phyloP scores from a whole-genome alignment of 768 basidiomycete genomes.

The Pisolithus sp. region DNA sequence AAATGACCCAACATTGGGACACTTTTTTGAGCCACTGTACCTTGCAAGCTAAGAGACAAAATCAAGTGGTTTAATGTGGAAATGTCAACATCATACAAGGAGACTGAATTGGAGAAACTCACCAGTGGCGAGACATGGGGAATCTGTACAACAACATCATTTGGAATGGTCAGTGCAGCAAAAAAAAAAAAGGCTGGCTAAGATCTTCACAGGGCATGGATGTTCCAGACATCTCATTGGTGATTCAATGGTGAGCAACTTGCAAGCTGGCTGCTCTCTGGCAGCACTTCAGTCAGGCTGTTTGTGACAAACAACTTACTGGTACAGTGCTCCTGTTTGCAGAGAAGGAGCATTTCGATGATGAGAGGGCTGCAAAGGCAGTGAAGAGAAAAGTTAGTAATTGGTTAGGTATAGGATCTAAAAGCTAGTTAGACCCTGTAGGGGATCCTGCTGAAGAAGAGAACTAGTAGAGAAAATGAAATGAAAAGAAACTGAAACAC shows the following conservation, averaged over 20 bases:
- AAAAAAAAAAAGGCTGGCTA: too few relatives aligned
- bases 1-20: too few relatives aligned
- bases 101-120: conserved; percentile 12
- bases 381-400: too few relatives aligned
- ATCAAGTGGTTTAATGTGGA: conserved; percentile 20
- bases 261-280: conserved; percentile 2
- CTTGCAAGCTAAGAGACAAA: conserved; percentile 8
- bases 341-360: conserved; percentile 22
- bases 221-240: conserved; percentile 26
- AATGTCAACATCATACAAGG: conserved; percentile 10
- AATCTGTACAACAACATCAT: conserved; percentile 25
- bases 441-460: too few relatives aligned
- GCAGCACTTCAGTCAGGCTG: too few relatives aligned
- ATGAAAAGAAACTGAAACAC: too few relatives aligned
- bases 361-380: conserved; percentile 5
- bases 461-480: too few relatives aligned
- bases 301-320: too few relatives aligned
- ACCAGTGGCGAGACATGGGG: conserved; percentile 9
- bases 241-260: conserved; percentile 29
- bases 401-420: too few relatives aligned
- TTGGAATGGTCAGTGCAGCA: conserved; percentile 27
- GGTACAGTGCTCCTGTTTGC: too few relatives aligned
- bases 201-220: conserved; percentile 29
- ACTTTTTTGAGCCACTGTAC: too few relatives aligned
- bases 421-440: too few relatives aligned